Conservation (phyloP, 805 yeast species). For the Pichia occidentalis region DNA sequence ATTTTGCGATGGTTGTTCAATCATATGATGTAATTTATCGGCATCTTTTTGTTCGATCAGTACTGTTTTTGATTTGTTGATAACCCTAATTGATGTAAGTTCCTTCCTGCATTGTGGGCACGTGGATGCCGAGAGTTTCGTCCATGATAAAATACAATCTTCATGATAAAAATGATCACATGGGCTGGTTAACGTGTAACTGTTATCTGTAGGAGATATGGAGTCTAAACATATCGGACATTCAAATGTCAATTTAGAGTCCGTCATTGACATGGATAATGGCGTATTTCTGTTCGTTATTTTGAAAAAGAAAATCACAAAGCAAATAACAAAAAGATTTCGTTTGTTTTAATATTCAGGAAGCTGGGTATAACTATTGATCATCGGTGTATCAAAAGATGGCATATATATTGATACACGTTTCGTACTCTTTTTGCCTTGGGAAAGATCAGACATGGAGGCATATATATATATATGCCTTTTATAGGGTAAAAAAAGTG, state of each 20-base stretch:
- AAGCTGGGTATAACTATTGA: no score
- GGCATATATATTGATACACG: no score
- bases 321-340: no score
- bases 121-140: slow-evolving; percentile 28
- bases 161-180: slow-evolving; percentile 32
- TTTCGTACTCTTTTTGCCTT: no score
- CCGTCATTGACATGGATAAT: not conserved
- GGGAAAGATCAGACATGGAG: no score
- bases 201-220: slow-evolving; percentile 19
- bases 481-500: no score
- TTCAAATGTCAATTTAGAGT: slow-evolving; percentile 12
- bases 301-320: not conserved
- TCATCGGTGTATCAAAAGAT: no score
- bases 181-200: slow-evolving; percentile 27
- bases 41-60: slow-evolving; percentile 3
- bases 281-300: not conserved
- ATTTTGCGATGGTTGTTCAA: slow-evolving; percentile 3
- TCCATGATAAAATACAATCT: slow-evolving; percentile 32
- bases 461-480: no score
- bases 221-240: slow-evolving; percentile 31
- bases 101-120: slow-evolving; percentile 31
- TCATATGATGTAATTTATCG: slow-evolving; percentile 8
- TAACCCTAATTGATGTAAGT: slow-evolving; percentile 22
- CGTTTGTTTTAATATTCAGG: no score
- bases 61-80: slow-evolving; percentile 18